Percentiles rank a stretch among this genome's conserved stretches.
These are phyloP conservation scores for Exophiala alcalophila DNA, from an alignment of 2,329 filamentous ascomycete species.

Conservation along the genomic window DNA sequence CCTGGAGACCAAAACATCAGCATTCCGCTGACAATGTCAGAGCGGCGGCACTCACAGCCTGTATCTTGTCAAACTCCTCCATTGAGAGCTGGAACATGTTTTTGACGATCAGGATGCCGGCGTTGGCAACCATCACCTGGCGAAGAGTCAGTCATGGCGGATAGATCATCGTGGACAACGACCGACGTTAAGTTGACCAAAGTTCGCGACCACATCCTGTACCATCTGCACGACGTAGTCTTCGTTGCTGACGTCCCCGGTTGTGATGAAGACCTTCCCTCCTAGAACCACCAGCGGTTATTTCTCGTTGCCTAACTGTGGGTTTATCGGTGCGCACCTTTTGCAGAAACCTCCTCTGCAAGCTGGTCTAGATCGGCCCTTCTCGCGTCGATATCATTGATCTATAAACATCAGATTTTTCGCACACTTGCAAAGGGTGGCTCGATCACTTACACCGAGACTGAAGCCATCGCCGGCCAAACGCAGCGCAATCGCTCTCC, in stretches of 20 bases:
- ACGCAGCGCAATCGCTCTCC: slow-evolving; percentile 47
- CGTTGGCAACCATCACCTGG: slow-evolving; percentile 14
- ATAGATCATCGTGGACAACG: neutral
- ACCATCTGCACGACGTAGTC: slow-evolving; percentile 7
- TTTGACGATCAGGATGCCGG: slow-evolving; percentile 7
- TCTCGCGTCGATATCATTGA: slow-evolving; percentile 10
- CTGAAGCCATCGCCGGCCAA: slow-evolving; percentile 37
- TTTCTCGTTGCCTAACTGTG: no score
- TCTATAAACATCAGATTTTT: no score
- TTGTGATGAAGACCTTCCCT: neutral
- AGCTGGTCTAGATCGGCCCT: no score
- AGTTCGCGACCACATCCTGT: neutral
- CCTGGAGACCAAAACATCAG: no score
- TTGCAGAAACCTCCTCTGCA: no score
- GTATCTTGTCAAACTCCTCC: slow-evolving; percentile 10
- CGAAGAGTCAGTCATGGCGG: neutral
- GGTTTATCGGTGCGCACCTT: no score
- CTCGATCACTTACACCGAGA: slow-evolving; percentile 4
- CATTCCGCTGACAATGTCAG: no score
- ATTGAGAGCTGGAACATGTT: slow-evolving; percentile 5
- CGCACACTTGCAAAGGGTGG: no score
- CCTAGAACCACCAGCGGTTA: no score
- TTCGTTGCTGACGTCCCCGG: slow-evolving; percentile 10
- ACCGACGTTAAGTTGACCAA: slow-evolving; percentile 10
- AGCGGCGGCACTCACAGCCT: slow-evolving; percentile 1